phyloP scores from a whole-genome alignment of 805 yeast species.

The Kluyveromyces aestuarii region DNA sequence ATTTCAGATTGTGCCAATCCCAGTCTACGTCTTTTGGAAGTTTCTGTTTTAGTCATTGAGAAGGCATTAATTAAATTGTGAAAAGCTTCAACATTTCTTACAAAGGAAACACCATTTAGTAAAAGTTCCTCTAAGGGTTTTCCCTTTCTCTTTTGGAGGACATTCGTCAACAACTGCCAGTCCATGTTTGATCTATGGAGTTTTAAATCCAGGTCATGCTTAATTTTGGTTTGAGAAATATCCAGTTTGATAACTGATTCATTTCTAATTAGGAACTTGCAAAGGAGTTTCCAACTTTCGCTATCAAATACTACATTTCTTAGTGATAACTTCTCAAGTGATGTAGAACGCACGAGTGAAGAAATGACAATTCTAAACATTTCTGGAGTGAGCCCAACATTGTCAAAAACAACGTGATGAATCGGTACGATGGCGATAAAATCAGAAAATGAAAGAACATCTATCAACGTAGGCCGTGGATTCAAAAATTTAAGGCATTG shows the following conservation, averaged over 20 bases:
- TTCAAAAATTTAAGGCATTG: slow-evolving; percentile 65
- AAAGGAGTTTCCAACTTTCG: slow-evolving; percentile 70
- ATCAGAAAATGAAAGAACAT: slow-evolving; percentile 80
- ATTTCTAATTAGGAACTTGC: slow-evolving; percentile 65
- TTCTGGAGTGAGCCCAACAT: slow-evolving; percentile 61
- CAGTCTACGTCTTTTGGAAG: slow-evolving; percentile 31
- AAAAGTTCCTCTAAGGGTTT: slow-evolving; percentile 58
- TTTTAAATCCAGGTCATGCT: slow-evolving; percentile 25
- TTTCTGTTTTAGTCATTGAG: slow-evolving; percentile 30
- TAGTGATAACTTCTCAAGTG: slow-evolving; percentile 63
- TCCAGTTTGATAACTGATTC: slow-evolving; percentile 51
- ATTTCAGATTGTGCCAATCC: slow-evolving; percentile 75
- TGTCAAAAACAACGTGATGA: slow-evolving; percentile 66
- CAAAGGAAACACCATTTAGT: slow-evolving; percentile 67
- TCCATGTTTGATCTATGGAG: slow-evolving; percentile 66
- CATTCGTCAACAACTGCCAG: slow-evolving; percentile 70
- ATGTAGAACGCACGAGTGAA: slow-evolving; percentile 57
- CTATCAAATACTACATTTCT: slow-evolving; percentile 67
- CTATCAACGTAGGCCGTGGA: slow-evolving; percentile 86
- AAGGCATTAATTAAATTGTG: slow-evolving; percentile 48
- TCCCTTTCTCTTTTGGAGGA: slow-evolving; percentile 60
- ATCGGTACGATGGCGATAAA: slow-evolving; percentile 81
- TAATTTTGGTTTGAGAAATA: slow-evolving; percentile 52
- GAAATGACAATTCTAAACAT: slow-evolving; percentile 70
- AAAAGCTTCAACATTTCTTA: slow-evolving; percentile 40